Evolutionary conservation across 257 asterid genomes (phyloP), one percentile per base, ranked within the genome.

Genomic region (Haberlea rhodopensis): DNA sequence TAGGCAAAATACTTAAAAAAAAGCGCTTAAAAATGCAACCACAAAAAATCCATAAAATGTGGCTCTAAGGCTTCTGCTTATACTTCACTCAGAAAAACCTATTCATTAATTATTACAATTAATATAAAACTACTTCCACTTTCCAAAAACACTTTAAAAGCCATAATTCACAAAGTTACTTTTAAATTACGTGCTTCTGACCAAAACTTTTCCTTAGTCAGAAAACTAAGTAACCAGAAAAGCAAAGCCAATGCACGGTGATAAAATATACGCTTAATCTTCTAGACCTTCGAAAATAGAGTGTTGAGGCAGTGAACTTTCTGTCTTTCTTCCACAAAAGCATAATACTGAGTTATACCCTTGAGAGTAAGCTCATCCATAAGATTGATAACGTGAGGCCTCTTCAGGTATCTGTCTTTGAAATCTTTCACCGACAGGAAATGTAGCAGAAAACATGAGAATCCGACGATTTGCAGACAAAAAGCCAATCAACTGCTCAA

Each of bases 261-360:
- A 29, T 28, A 13, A 53, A 24, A 18, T 1, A 22, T 24, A 31
- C 20, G 61, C 8, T 27, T 23, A 27, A 37, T 46, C 6, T 20
- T 34, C 59, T 71, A 63, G 63, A 87, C 95, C 91, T 84, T 85
- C 6, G 91, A 87, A 74, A 87, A 87, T 25, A 87, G 91, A 6
- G 91, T 87, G 74, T 87, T 87, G 68, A 87, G 95, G 83, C 95
- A 84, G 69, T 87, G 91, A 68, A 87, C 85, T 81, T 87, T 87
- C 72, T 87, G 95, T 61, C 95, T 80, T 77, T 87, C 95, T 80
- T 87, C 91, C 57, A 87, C 95, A 67, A 87, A 87, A 67, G 95
- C 95, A 77, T 82, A 87, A 82, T 46, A 87, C 60, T 84, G 89
- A 51, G 89, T 87, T 63, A 87, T 82, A 76, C 95, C 95, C 87